A percentile compares a stretch with the other conserved stretches of the same genome.
Evolutionary conservation across 108 stramenopile genomes (phyloP).

Genomic region (Fragilaria radians): DNA sequence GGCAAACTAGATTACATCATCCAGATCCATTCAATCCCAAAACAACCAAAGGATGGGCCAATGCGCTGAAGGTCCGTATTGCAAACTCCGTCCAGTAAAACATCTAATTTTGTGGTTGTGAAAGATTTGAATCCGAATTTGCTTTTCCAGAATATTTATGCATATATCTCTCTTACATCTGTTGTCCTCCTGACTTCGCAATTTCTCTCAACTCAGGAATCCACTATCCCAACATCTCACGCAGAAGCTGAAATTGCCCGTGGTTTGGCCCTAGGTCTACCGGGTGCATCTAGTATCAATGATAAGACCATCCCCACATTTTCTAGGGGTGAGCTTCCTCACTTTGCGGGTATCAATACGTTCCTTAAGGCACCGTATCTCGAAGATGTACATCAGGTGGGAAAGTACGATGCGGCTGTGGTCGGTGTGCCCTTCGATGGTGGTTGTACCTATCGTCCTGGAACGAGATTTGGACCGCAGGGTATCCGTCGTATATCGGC

Average conservation of each 20-base stretch:
- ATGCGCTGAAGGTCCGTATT: conserved; percentile 57
- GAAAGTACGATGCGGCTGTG: conserved; percentile 63
- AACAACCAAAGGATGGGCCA: conserved; percentile 71
- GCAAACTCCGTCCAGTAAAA: no score
- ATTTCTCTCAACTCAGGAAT: conserved; percentile 41
- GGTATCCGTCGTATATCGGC: conserved; percentile 76
- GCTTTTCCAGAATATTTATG: neutral
- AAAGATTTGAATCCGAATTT: neutral
- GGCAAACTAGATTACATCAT: conserved; percentile 40
- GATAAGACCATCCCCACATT: conserved; percentile 79
- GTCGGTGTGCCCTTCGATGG: conserved; percentile 83
- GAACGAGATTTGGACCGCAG: conserved; percentile 78
- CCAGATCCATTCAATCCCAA: conserved; percentile 70
- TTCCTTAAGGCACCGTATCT: conserved; percentile 81
- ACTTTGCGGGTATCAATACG: conserved; percentile 82
- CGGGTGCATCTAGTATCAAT: conserved; percentile 64
- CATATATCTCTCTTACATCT: neutral
- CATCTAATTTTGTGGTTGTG: no score
- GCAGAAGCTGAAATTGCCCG: conserved; percentile 39
- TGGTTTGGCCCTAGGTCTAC: conserved; percentile 54
- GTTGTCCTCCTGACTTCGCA: neutral
- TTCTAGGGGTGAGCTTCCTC: conserved; percentile 68
- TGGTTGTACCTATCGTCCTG: conserved; percentile 73
- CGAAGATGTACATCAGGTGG: conserved; percentile 51
- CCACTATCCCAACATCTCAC: conserved; percentile 48